A percentile compares a stretch with the other conserved stretches of the same genome.
Conservation (phyloP, 73 alveolate species). For the Halteria grandinella region DNA sequence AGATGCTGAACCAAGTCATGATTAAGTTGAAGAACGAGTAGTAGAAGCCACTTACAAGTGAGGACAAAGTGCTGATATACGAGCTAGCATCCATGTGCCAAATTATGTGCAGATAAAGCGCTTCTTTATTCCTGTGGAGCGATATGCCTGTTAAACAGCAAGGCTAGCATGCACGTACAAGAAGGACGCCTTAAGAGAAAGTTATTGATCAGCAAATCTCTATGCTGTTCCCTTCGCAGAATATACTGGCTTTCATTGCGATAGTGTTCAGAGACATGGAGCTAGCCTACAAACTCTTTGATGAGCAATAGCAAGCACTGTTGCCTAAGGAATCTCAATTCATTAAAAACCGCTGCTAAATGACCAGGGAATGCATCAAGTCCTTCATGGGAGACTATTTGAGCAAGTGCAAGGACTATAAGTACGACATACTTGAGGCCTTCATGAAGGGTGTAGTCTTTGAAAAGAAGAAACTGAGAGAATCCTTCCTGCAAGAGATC, state of each 20-base stretch:
- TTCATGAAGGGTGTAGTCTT: conserved; percentile 58
- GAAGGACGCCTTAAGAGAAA: conserved; percentile 49
- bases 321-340: background rate
- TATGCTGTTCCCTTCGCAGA: conserved; percentile 19
- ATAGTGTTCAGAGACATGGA: conserved; percentile 53
- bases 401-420: conserved; percentile 47
- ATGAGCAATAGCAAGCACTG: background rate
- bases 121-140: conserved; percentile 39
- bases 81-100: conserved; percentile 48
- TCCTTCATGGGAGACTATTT: conserved; percentile 37
- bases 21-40: too few relatives aligned
- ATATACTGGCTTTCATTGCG: conserved; percentile 24
- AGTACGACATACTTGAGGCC: conserved; percentile 44
- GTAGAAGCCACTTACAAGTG: conserved; percentile 23
- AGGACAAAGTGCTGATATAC: conserved; percentile 31
- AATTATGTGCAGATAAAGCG: conserved; percentile 5
- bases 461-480: conserved; percentile 53
- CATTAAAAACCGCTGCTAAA: background rate
- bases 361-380: conserved; percentile 37
- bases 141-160: conserved; percentile 29
- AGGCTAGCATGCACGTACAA: conserved; percentile 35
- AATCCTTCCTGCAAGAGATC: conserved; percentile 31
- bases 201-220: conserved; percentile 2
- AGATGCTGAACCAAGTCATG: conserved; percentile 24
- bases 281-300: conserved; percentile 11